Conservation (phyloP, 2,329 filamentous ascomycete genomes). For the Fusarium citri region DNA sequence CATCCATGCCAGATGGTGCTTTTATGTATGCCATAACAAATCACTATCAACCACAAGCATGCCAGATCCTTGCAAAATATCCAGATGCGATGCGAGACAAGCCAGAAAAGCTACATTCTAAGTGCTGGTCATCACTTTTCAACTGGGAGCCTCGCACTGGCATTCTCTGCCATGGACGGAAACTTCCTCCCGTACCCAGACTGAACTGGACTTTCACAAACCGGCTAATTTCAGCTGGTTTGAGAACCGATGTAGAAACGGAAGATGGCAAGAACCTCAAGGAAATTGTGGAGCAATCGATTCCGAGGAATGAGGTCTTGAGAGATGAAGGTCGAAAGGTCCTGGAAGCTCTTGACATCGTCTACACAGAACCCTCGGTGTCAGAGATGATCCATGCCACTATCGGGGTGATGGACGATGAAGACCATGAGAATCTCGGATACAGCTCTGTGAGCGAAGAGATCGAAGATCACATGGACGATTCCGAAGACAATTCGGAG, state of each 20-base stretch:
- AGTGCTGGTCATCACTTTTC: slow-evolving; percentile 44
- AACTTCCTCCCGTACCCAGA: slow-evolving; percentile 20
- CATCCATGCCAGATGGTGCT: slow-evolving; percentile 44
- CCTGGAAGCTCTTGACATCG: slow-evolving; percentile 42
- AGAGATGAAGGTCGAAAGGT: slow-evolving; percentile 41
- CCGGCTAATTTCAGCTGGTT: slow-evolving; percentile 39
- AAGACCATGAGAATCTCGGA: slow-evolving; percentile 19
- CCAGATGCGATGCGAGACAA: slow-evolving; percentile 36
- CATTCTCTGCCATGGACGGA: slow-evolving; percentile 4
- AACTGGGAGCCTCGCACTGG: slow-evolving; percentile 25
- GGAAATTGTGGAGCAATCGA: slow-evolving; percentile 38
- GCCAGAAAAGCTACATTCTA: slow-evolving; percentile 36
- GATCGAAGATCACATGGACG: slow-evolving; percentile 31
- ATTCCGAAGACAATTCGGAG: slow-evolving; percentile 28
- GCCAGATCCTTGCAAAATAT: slow-evolving; percentile 44
- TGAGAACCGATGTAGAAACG: slow-evolving; percentile 43
- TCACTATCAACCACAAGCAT: slow-evolving; percentile 43
- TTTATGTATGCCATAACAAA: slow-evolving; percentile 46
- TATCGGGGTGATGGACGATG: neutral
- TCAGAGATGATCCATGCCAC: slow-evolving; percentile 7
- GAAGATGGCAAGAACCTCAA: slow-evolving; percentile 36
- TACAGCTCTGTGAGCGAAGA: slow-evolving; percentile 33
- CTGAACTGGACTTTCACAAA: slow-evolving; percentile 45
- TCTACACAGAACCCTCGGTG: slow-evolving; percentile 35
- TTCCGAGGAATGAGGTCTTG: slow-evolving; percentile 36